phyloP scores from a whole-genome alignment of 768 basidiomycete genomes.

The Podaxis pistillaris region DNA sequence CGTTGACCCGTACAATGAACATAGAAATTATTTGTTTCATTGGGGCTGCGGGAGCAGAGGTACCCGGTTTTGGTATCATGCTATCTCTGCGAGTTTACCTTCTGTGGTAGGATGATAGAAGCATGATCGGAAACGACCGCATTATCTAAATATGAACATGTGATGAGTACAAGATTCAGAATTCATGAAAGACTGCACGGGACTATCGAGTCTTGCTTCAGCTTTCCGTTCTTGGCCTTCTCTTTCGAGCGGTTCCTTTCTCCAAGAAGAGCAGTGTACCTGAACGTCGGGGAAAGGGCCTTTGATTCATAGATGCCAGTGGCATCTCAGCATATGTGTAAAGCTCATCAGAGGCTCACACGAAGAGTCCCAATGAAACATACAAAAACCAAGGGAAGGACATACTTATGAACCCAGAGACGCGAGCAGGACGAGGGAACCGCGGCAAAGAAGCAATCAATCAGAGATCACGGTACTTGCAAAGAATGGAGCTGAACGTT shows the following conservation, averaged over 20 bases:
- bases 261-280: constrained; percentile 6
- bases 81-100: not conserved
- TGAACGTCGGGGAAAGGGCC: not conserved
- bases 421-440: no score
- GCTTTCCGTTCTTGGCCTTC: constrained; percentile 12
- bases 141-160: not conserved
- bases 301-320: not conserved
- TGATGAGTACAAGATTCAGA: not conserved
- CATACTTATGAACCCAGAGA: not conserved
- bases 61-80: not conserved
- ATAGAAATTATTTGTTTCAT: no score
- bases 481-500: no score
- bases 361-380: not conserved
- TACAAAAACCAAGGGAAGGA: not conserved
- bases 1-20: no score
- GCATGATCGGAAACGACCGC: not conserved
- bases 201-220: not conserved
- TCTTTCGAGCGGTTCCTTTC: constrained; percentile 5
- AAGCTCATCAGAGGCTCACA: not conserved
- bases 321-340: constrained; percentile 4
- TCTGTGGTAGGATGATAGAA: not conserved
- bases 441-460: no score
- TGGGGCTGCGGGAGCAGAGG: not conserved
- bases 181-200: not conserved
- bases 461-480: no score